phyloP scores from a whole-genome alignment of 768 basidiomycete species.

The Gloeostereum incarnatum region DNA sequence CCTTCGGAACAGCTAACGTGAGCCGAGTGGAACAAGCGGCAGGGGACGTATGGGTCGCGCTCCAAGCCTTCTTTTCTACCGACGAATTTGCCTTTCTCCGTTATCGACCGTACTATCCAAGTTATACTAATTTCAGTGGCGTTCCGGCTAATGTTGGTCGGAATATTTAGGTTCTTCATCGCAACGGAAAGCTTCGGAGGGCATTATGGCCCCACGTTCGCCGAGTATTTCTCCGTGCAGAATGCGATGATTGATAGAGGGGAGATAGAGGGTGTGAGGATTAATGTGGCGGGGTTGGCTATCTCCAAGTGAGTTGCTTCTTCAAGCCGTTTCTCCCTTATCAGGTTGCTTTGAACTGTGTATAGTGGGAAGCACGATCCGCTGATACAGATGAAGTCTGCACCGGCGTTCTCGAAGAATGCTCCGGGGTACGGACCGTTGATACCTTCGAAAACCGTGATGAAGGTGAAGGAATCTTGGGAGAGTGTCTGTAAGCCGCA shows the following conservation, averaged over 20 bases:
- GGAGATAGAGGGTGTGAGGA: slow-evolving; percentile 33
- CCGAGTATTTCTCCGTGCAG: slow-evolving; percentile 55
- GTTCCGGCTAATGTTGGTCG: no score
- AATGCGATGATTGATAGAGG: slow-evolving; percentile 40
- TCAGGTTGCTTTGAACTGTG: not conserved
- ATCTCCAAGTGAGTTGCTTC: slow-evolving; percentile 49
- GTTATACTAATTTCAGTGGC: not conserved
- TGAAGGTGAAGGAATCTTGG: slow-evolving; percentile 35
- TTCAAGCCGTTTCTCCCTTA: not conserved
- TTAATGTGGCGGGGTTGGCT: slow-evolving; percentile 52
- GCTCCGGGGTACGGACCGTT: slow-evolving; percentile 62
- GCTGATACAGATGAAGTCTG: slow-evolving; percentile 51
- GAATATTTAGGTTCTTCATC: slow-evolving; percentile 41
- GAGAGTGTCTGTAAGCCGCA: slow-evolving; percentile 43
- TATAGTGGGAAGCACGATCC: slow-evolving; percentile 59
- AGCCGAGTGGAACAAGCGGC: slow-evolving; percentile 48
- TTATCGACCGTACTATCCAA: slow-evolving; percentile 39
- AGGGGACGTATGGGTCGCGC: slow-evolving; percentile 48
- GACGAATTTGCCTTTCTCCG: slow-evolving; percentile 37
- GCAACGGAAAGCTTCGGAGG: slow-evolving; percentile 64
- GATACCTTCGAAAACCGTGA: slow-evolving; percentile 34
- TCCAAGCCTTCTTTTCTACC: slow-evolving; percentile 57
- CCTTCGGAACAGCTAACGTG: slow-evolving; percentile 44
- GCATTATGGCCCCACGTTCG: slow-evolving; percentile 58
- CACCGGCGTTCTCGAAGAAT: slow-evolving; percentile 46